A percentile compares a stretch with the other conserved stretches of the same genome.
Evolutionary conservation across 2,329 filamentous ascomycete species (phyloP).

Genomic region (Penicillium sp.): DNA sequence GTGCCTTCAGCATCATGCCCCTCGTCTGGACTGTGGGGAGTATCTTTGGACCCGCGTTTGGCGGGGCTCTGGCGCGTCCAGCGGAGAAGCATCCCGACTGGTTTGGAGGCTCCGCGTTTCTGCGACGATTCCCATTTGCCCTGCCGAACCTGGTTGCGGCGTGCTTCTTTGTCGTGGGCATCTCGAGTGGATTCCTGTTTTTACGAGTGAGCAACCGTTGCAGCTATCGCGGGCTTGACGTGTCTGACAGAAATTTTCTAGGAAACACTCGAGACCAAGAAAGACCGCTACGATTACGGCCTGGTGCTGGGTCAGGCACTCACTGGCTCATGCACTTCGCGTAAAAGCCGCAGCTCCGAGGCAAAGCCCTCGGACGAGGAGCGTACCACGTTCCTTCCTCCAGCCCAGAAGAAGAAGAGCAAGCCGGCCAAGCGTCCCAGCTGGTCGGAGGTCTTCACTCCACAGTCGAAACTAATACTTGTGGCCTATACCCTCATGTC

Average conservation of each 20-base stretch:
- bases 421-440: constrained; percentile 32
- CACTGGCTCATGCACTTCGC: constrained; percentile 38
- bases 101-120: constrained; percentile 65
- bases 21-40: constrained; percentile 83
- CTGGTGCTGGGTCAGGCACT: constrained; percentile 69
- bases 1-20: constrained; percentile 91
- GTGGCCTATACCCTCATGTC: constrained; percentile 76
- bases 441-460: constrained; percentile 66
- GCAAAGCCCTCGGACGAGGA: constrained; percentile 28
- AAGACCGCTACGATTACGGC: constrained; percentile 69
- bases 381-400: constrained; percentile 32
- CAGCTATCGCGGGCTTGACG: no score
- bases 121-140: constrained; percentile 75
- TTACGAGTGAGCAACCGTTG: constrained; percentile 56
- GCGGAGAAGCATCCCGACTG: constrained; percentile 68
- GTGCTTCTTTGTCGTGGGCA: constrained; percentile 72
- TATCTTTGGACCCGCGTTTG: constrained; percentile 83
- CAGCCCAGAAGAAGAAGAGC: constrained; percentile 15
- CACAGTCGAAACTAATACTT: constrained; percentile 72
- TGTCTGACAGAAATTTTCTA: constrained; percentile 26
- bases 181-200: constrained; percentile 72
- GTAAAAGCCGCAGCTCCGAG: constrained; percentile 17
- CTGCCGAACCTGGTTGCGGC: constrained; percentile 80
- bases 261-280: constrained; percentile 77
- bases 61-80: constrained; percentile 80